Evolutionary conservation across 2,329 filamentous ascomycete genomes (phyloP), one percentile per base, ranked within the genome.

Genomic region (Waltergamsia citrina): DNA sequence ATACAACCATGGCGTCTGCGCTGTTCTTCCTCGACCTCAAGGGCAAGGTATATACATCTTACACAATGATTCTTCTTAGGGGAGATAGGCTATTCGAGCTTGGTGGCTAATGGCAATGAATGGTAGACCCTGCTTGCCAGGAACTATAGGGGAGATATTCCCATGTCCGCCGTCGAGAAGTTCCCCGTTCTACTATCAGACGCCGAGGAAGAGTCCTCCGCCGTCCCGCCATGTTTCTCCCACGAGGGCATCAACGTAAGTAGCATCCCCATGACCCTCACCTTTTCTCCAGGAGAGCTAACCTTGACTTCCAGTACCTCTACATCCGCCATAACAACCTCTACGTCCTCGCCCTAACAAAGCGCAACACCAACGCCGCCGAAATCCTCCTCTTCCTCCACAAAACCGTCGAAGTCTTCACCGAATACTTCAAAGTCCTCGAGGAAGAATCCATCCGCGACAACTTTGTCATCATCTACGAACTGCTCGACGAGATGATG

Each of bases 271-370:
- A 19, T 35, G 18, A 29, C 25, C 18, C 41, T 42, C 28, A 46
- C 20, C 20, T 19, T 29, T n/a, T n/a, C n/a, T n/a, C n/a, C n/a
- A n/a, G n/a, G n/a, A n/a, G n/a, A n/a, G 12, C 16, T 17, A 34
- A 34, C 24, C 9, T 20, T 4, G 17, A n/a, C n/a, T 17, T 16
- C 6, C 35, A 93, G 85, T 98, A 96, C 62, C 85, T 98, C 54
- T 98, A 98, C 65, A 98, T 98, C 62, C 81, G 90, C 53, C 92
- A 98, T 65, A 96, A 94, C 67, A 98, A 98, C 65, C 83, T 98
- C 48, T 98, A 95, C 64, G 82, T 98, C 45, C 85, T 98, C 50
- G 92, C 92, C 42, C 71, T 98, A 40, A 98, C 92, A 38, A 98
- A 98, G 72, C 85, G 90, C 57, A 98, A 98, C 65, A 94, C 87